A percentile compares a stretch with the other conserved stretches of the same genome.
Conservation (phyloP, 2,329 filamentous ascomycete genomes). For the Teratosphaeria zuluensis region DNA sequence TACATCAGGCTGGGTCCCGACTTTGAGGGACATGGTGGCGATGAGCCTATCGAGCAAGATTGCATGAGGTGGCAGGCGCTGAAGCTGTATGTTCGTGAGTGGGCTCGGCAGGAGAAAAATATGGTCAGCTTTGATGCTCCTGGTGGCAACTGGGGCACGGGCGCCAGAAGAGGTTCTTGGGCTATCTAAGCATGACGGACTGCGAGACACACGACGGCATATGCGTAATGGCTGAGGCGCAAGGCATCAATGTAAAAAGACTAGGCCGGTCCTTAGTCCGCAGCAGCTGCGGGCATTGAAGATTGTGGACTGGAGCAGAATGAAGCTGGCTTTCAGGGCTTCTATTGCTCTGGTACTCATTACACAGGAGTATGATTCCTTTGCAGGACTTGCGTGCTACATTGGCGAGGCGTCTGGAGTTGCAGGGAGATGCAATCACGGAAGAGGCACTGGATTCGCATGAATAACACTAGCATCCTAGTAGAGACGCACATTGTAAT, state of each 20-base stretch:
- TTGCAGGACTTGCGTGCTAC: background rate
- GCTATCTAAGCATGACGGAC: constrained; percentile 21
- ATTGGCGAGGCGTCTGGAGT: background rate
- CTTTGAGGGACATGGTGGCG: constrained; percentile 39
- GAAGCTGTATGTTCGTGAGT: constrained; percentile 74
- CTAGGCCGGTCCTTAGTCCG: too few species aligned
- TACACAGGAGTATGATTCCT: background rate
- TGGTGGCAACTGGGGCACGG: constrained; percentile 32
- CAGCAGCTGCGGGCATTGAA: too few species aligned
- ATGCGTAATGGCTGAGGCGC: too few species aligned
- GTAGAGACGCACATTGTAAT: background rate
- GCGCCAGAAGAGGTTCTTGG: constrained; percentile 41
- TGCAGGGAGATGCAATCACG: background rate
- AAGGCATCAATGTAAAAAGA: too few species aligned
- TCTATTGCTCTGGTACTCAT: background rate
- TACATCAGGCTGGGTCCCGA: constrained; percentile 54
- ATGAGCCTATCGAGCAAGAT: constrained; percentile 33
- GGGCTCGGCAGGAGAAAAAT: constrained; percentile 77
- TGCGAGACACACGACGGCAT: background rate
- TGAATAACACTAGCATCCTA: background rate
- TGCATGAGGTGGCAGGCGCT: constrained; percentile 78
- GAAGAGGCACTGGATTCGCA: background rate
- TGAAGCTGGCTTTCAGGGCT: background rate
- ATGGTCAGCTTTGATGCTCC: constrained; percentile 36
- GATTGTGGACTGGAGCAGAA: background rate